Conservation (phyloP, 1,139 yeast species). For the Pichia sp. region DNA sequence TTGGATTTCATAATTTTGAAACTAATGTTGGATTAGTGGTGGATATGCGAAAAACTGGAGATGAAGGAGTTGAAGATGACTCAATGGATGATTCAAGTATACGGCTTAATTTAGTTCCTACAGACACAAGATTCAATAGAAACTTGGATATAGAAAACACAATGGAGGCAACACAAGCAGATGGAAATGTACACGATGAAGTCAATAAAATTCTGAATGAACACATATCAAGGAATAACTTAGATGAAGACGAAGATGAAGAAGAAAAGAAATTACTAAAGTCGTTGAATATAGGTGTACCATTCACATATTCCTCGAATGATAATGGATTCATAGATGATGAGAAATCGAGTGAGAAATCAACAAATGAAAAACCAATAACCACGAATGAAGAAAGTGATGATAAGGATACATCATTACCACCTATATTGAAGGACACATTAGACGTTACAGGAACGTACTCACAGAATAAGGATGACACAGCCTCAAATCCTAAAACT, state of each 20-base stretch:
- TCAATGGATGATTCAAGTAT: conserved; percentile 24
- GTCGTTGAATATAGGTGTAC: not conserved
- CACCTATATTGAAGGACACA: not conserved
- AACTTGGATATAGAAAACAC: conserved; percentile 5
- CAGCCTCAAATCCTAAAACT: not conserved
- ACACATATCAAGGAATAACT: conserved; percentile 7
- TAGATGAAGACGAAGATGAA: not conserved
- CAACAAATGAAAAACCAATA: not conserved
- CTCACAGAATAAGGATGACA: not conserved
- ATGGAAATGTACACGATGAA: conserved; percentile 24
- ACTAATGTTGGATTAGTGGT: conserved; percentile 11
- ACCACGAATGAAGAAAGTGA: not conserved
- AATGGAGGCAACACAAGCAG: conserved; percentile 19
- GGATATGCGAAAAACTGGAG: conserved; percentile 8
- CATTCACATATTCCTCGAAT: not conserved
- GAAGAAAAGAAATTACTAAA: not conserved
- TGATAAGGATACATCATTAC: not conserved
- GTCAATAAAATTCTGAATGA: conserved; percentile 17
- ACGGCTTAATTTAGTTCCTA: conserved; percentile 21
- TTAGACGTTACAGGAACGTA: not conserved
- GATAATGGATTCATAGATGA: not conserved
- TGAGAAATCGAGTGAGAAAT: not conserved
- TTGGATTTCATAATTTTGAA: conserved; percentile 6
- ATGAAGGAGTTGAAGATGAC: conserved; percentile 11
- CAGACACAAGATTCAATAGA: not conserved